Conservation (phyloP, 106 monocot genomes). For the Platanthera guangdongensis region DNA sequence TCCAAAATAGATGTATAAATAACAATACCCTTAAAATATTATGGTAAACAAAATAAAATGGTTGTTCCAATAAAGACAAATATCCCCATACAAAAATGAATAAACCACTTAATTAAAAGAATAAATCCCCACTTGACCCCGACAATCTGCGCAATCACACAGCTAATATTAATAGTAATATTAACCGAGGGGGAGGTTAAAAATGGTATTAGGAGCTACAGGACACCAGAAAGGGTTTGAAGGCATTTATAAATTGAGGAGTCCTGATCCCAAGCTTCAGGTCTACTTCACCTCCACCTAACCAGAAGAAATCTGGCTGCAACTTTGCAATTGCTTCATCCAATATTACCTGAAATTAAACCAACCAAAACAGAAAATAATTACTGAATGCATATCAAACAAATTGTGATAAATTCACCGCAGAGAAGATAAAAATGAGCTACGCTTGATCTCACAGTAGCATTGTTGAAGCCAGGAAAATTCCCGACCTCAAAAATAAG, state of each 20-base stretch:
- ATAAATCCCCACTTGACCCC: too few species aligned
- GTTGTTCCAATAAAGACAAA: constrained; percentile 1
- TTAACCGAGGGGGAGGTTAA: neutral
- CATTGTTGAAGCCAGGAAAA: too few species aligned
- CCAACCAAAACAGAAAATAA: neutral
- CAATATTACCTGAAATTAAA: constrained; percentile 65
- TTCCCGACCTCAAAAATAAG: too few species aligned
- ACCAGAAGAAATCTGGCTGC: constrained; percentile 87
- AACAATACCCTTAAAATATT: too few species aligned
- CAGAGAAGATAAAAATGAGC: too few species aligned
- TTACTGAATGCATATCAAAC: too few species aligned
- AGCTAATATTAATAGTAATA: neutral
- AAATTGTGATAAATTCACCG: too few species aligned
- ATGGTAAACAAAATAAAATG: neutral
- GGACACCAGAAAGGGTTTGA: constrained; percentile 74
- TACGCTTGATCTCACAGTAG: too few species aligned
- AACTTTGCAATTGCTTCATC: constrained; percentile 88
- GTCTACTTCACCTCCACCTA: constrained; percentile 93
- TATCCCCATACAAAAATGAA: neutral
- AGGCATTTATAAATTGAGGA: constrained; percentile 51
- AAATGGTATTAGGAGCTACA: constrained; percentile 50
- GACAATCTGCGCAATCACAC: neutral
- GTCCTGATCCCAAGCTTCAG: constrained; percentile 84
- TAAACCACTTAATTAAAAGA: neutral
- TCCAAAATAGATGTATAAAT: too few species aligned